These are phyloP conservation scores for Conringia planisiliqua DNA, from an alignment of 345 rosid genomes.

Conservation along the genomic window DNA sequence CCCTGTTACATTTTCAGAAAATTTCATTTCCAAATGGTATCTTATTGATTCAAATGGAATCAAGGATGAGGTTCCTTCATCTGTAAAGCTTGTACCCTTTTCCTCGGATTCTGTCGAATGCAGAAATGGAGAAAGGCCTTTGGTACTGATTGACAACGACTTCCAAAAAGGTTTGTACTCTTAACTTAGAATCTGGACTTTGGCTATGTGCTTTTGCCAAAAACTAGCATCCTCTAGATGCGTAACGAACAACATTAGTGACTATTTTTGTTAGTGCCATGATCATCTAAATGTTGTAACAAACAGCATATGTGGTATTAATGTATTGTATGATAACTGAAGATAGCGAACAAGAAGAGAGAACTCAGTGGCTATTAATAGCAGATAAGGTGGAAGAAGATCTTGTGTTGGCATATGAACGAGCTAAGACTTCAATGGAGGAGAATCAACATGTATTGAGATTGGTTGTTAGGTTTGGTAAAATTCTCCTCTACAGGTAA, in stretches of 20 bases:
- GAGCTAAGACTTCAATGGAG: conserved; percentile 30
- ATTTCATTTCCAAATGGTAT: conserved; percentile 44
- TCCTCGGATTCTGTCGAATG: conserved; percentile 32
- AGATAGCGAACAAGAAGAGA: conserved; percentile 22
- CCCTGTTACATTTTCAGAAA: conserved; percentile 17
- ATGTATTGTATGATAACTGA: conserved; percentile 7
- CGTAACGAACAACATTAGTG: background rate
- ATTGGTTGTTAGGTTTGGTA: conserved; percentile 62
- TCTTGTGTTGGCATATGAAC: conserved; percentile 43
- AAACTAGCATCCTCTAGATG: background rate
- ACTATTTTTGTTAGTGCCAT: background rate
- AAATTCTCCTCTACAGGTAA: conserved; percentile 44
- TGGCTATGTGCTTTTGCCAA: background rate
- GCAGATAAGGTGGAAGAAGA: conserved; percentile 50
- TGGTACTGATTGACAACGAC: conserved; percentile 35
- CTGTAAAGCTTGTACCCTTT: conserved; percentile 35
- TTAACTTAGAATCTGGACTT: background rate
- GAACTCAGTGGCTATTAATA: conserved; percentile 40
- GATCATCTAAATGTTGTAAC: background rate
- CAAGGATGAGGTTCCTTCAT: conserved; percentile 33
- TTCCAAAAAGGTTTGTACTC: background rate
- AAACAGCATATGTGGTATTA: background rate
- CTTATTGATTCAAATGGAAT: conserved; percentile 42
- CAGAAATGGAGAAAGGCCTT: conserved; percentile 38
- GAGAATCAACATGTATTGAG: conserved; percentile 18